Evolutionary conservation across 805 yeast species (phyloP), one percentile per base, ranked within the genome.

Genomic region (Yarrowia sp.): DNA sequence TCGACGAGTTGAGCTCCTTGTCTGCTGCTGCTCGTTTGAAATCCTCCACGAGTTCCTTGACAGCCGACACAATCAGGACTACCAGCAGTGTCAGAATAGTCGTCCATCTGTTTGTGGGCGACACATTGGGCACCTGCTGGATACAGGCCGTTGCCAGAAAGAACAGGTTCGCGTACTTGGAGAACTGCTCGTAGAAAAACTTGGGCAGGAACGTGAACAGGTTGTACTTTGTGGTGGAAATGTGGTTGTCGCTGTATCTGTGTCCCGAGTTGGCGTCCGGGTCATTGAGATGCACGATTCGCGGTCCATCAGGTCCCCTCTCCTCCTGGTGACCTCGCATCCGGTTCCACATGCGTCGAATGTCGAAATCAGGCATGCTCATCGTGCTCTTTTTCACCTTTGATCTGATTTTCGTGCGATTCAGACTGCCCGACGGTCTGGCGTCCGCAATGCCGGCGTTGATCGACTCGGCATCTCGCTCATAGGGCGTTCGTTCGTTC

Each of bases 71-170:
- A 26, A 89, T 75, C 69, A 95, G 82, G 41, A 95, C 99, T 36
- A 94, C 86, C 36, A 88, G 78, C 71, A 95, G 83, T 0, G 99
- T 96, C 59, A 97, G 96, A 53, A 95, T 90, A 0, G 99, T 95
- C 4, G 99, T 95, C 75, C 87, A 95, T 78, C 98, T 81, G 79
- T 95, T 95, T 0, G 98, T 95, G 12, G 99, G 99, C 0, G 97
- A 87, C 4, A 95, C 98, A 72, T 89, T 85, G 3, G 99, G 99
- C 12, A 95, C 98, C 78, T 95, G 99, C 80, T 95, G 99, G 73
- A 95, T 94, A 46, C 86, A 83, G 1, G 98, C 90, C 0, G 99
- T 95, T 80, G 91, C 91, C 66, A 95, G 81, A 78, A 95, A 95
- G 80, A 95, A 95, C 77, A 95, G 81, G 76, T 95, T 95, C 11